A percentile compares a stretch with the other conserved stretches of the same genome.
These are phyloP conservation scores for Xylariaceae sp. DNA, from an alignment of 2,329 filamentous ascomycete genomes.

Conservation along the genomic window DNA sequence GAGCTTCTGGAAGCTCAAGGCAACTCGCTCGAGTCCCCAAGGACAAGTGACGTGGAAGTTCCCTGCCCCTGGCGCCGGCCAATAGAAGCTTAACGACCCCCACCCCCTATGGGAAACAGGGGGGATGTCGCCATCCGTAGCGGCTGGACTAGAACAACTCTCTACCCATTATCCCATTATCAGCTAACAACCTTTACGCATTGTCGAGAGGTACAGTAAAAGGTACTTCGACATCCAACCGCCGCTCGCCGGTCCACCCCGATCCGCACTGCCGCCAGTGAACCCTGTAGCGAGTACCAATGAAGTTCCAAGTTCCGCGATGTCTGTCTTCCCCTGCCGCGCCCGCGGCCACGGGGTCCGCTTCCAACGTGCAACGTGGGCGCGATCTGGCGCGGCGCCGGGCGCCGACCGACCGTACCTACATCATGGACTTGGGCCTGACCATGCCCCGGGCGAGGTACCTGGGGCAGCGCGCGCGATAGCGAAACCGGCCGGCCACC, in stretches of 20 bases:
- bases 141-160: constrained; percentile 1
- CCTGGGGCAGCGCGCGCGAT: too few relatives aligned
- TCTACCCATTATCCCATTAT: too few relatives aligned
- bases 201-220: too few relatives aligned
- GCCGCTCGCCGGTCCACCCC: neutral
- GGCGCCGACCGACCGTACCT: too few relatives aligned
- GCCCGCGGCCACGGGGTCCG: neutral
- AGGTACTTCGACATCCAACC: neutral
- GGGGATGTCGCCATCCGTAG: constrained; percentile 4
- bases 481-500: too few relatives aligned
- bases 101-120: constrained; percentile 3
- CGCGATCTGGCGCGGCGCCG: too few relatives aligned
- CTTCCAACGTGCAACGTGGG: neutral
- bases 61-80: too few relatives aligned
- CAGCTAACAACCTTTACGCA: too few relatives aligned
- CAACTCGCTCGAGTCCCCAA: neutral
- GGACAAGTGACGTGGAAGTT: too few relatives aligned
- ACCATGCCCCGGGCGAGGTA: too few relatives aligned
- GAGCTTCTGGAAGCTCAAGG: constrained; percentile 1
- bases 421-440: too few relatives aligned
- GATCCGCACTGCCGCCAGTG: neutral
- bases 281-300: neutral
- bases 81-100: constrained; percentile 13
- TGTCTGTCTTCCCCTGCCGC: neutral
- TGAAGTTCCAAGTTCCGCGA: neutral